phyloP scores from a whole-genome alignment of 768 basidiomycete genomes.

The Tricholoma furcatifolium region DNA sequence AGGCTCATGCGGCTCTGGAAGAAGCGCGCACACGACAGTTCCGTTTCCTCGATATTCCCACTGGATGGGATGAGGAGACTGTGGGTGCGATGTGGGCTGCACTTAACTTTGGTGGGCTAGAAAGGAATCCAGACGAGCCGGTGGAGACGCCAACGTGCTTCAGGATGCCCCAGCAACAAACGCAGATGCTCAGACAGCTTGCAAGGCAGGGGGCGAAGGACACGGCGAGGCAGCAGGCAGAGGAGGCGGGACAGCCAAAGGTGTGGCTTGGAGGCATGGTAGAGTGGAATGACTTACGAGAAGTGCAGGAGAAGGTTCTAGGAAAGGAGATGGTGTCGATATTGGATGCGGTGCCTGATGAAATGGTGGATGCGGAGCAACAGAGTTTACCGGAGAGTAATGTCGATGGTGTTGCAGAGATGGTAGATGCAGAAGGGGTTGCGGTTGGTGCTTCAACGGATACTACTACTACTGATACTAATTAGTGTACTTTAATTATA shows the following conservation, averaged over 20 bases:
- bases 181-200: slow-evolving; percentile 43
- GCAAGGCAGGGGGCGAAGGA: slow-evolving; percentile 45
- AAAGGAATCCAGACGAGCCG: slow-evolving; percentile 12
- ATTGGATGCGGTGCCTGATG: not conserved
- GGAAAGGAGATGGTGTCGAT: not conserved
- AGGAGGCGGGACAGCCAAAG: slow-evolving; percentile 44
- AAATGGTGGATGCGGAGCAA: not conserved
- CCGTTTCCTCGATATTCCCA: slow-evolving; percentile 46
- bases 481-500: too few relatives aligned
- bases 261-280: slow-evolving; percentile 34
- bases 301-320: not conserved
- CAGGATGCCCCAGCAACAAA: slow-evolving; percentile 26
- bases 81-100: slow-evolving; percentile 45
- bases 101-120: slow-evolving; percentile 39
- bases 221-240: slow-evolving; percentile 31
- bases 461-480: too few relatives aligned
- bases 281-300: slow-evolving; percentile 5
- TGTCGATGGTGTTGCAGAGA: not conserved
- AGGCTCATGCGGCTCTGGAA: slow-evolving; percentile 36
- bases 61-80: slow-evolving; percentile 41
- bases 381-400: not conserved
- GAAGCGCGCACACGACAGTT: slow-evolving; percentile 41
- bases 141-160: slow-evolving; percentile 36
- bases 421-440: too few relatives aligned
- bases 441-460: not conserved